phyloP scores from a whole-genome alignment of 768 basidiomycete genomes.

The Lepiota venenata region DNA sequence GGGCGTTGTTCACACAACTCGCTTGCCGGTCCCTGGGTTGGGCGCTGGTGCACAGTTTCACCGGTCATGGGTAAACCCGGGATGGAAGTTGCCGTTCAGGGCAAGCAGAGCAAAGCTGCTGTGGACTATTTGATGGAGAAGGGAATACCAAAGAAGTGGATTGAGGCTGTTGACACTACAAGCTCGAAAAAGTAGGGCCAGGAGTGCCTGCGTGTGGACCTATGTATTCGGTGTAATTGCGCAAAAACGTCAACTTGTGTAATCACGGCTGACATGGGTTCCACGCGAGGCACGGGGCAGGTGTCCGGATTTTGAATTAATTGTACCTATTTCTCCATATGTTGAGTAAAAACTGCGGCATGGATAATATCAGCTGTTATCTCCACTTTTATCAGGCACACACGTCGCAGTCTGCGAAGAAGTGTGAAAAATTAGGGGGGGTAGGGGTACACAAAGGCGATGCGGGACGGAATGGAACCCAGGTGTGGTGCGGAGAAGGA shows the following conservation, averaged over 20 bases:
- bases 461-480: neutral
- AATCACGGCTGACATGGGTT: too few relatives aligned
- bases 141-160: conserved; percentile 84
- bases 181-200: conserved; percentile 47
- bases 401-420: too few relatives aligned
- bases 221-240: too few relatives aligned
- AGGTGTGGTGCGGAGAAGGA: neutral
- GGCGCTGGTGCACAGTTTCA: conserved; percentile 36
- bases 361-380: too few relatives aligned
- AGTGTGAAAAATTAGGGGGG: too few relatives aligned
- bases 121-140: conserved; percentile 60
- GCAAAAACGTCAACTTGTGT: neutral
- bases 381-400: too few relatives aligned
- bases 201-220: too few relatives aligned
- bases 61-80: conserved; percentile 25
- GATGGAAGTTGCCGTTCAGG: conserved; percentile 80
- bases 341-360: too few relatives aligned
- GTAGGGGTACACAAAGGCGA: neutral
- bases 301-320: too few relatives aligned
- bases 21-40: conserved; percentile 64
- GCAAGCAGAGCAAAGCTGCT: conserved; percentile 70
- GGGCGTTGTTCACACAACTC: too few relatives aligned
- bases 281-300: too few relatives aligned
- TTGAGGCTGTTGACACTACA: conserved; percentile 49
- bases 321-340: too few relatives aligned